Conservation (phyloP, 495 filamentous ascomycete genomes). For the Penicillium canescens region DNA sequence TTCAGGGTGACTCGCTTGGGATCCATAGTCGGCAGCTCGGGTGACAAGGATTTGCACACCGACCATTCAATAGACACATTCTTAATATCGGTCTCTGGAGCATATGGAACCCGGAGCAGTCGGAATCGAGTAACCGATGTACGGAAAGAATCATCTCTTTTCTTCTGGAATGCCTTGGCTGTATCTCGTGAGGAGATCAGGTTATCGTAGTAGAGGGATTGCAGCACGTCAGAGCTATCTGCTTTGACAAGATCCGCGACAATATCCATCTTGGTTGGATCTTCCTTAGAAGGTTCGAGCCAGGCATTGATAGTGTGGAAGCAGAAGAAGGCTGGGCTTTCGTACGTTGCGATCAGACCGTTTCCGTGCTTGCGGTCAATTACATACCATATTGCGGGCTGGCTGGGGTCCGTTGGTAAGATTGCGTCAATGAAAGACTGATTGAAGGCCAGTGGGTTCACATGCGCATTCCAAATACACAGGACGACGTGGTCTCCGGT, state of each 20-base stretch:
- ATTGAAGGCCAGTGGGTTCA: constrained; percentile 58
- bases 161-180: constrained; percentile 26
- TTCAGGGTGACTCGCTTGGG: constrained; percentile 49
- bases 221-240: constrained; percentile 52
- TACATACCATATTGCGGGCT: constrained; percentile 65
- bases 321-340: constrained; percentile 64
- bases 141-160: constrained; percentile 30
- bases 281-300: constrained; percentile 50
- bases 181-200: constrained; percentile 43
- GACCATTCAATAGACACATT: constrained; percentile 38
- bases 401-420: constrained; percentile 44
- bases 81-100: constrained; percentile 7
- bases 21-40: constrained; percentile 73
- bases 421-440: constrained; percentile 27
- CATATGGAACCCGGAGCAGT: constrained; percentile 35
- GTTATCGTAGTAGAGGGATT: constrained; percentile 58
- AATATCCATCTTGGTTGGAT: constrained; percentile 46
- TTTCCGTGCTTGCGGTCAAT: constrained; percentile 55
- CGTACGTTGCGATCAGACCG: constrained; percentile 61
- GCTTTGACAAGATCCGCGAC: constrained; percentile 59
- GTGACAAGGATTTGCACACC: constrained; percentile 25
- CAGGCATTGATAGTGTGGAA: constrained; percentile 79
- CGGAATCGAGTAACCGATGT: constrained; percentile 50
- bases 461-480: constrained; percentile 60
- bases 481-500: constrained; percentile 65